Percentiles rank a stretch among this genome's conserved stretches.
phyloP scores from a whole-genome alignment of 805 yeast genomes.

The Lipomyces orientalis region DNA sequence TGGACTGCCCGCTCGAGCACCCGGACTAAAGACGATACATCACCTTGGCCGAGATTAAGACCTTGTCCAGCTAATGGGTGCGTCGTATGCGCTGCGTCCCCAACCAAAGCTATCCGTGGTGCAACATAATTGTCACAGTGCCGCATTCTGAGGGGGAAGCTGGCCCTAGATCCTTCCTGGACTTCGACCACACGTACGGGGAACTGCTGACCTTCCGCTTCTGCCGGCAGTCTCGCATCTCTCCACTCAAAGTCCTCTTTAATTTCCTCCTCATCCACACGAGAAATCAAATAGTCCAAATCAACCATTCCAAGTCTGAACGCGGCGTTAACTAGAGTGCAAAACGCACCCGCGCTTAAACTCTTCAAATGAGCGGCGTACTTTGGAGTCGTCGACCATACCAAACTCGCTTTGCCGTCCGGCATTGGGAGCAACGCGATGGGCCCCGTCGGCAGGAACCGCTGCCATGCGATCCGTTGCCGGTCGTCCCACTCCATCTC shows the following conservation, averaged over 20 bases:
- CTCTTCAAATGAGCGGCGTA: conserved; percentile 66
- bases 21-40: conserved; percentile 71
- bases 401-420: conserved; percentile 83
- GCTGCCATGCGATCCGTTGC: conserved; percentile 85
- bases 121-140: conserved; percentile 90
- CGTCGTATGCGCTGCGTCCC: conserved; percentile 97
- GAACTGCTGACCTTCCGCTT: conserved; percentile 59
- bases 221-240: conserved; percentile 51
- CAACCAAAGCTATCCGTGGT: conserved; percentile 88
- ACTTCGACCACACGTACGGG: conserved; percentile 72
- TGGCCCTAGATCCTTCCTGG: conserved; percentile 70
- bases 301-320: conserved; percentile 80
- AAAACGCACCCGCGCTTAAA: conserved; percentile 66
- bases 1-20: conserved; percentile 72
- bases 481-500: conserved; percentile 74
- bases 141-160: conserved; percentile 84
- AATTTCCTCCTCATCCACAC: conserved; percentile 52
- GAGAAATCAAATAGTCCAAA: conserved; percentile 62
- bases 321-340: conserved; percentile 81
- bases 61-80: conserved; percentile 99
- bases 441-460: conserved; percentile 91
- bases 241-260: conserved; percentile 79
- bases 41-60: conserved; percentile 95
- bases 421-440: conserved; percentile 90
- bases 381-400: conserved; percentile 88